These are phyloP conservation scores for Linderniella brevidens DNA, from an alignment of 257 asterid genomes.

Conservation along the genomic window DNA sequence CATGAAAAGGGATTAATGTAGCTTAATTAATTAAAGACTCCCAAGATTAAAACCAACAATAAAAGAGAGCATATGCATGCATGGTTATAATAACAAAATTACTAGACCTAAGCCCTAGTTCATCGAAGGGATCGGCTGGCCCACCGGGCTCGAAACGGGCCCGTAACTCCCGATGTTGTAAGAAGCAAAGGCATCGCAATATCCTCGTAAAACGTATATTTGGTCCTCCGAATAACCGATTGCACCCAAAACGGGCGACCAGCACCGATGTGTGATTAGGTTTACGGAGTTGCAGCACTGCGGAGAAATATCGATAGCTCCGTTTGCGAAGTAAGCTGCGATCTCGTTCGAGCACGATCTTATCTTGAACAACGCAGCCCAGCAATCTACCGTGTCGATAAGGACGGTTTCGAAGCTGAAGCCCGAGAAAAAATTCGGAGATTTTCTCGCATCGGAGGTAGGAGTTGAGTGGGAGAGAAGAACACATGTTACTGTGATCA, in stretches of 20 bases:
- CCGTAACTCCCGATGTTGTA: neutral
- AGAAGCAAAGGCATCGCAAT: neutral
- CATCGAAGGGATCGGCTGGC: neutral
- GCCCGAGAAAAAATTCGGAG: neutral
- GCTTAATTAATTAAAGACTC: no score
- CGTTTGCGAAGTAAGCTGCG: neutral
- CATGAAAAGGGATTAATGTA: no score
- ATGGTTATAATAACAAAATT: no score
- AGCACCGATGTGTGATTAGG: neutral
- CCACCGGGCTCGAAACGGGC: slow-evolving; percentile 3
- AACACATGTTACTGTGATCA: no score
- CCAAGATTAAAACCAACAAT: no score
- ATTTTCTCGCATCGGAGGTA: no score
- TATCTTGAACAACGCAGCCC: neutral
- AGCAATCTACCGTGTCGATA: slow-evolving; percentile 1
- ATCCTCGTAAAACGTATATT: neutral
- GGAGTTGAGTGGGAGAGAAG: no score
- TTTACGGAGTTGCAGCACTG: neutral
- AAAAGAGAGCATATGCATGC: no score
- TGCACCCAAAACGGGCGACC: neutral
- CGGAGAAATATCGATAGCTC: neutral
- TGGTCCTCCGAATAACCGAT: slow-evolving; percentile 1
- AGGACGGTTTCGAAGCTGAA: neutral
- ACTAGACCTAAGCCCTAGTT: no score
- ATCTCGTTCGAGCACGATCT: neutral